Evolutionary conservation across 2,329 filamentous ascomycete species (phyloP).

Genomic region (Onygenales sp.): DNA sequence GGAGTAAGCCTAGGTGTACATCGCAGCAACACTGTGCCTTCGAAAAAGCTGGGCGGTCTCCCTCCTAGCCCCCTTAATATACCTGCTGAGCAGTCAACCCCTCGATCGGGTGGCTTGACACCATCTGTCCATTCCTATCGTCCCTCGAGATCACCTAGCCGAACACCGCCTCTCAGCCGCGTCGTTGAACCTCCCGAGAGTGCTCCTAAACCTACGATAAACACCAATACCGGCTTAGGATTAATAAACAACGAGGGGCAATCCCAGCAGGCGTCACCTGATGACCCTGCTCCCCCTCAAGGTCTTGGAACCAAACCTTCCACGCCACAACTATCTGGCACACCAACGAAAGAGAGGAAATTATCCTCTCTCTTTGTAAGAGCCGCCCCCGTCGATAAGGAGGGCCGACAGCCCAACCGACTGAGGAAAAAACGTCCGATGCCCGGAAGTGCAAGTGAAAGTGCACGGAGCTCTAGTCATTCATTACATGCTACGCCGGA

Average conservation of each 20-base stretch:
- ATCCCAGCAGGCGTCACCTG: not conserved
- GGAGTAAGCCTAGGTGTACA: constrained; percentile 45
- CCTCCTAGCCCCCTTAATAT: constrained; percentile 7
- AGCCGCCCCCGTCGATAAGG: constrained; percentile 53
- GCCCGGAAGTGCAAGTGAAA: constrained; percentile 67
- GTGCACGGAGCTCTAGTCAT: constrained; percentile 80
- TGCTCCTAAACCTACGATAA: constrained; percentile 5
- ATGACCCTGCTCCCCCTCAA: constrained; percentile 18
- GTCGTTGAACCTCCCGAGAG: constrained; percentile 9
- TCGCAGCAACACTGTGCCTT: constrained; percentile 85
- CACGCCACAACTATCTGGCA: constrained; percentile 33
- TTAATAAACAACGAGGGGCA: not conserved
- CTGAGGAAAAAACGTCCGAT: constrained; percentile 74
- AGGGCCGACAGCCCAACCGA: constrained; percentile 71
- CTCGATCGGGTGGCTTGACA: constrained; percentile 29
- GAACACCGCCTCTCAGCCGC: constrained; percentile 15
- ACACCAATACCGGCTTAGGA: not conserved
- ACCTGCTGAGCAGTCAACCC: constrained; percentile 25
- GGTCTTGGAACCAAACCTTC: constrained; percentile 38
- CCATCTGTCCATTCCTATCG: constrained; percentile 18
- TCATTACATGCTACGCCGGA: constrained; percentile 49
- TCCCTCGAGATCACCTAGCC: constrained; percentile 22
- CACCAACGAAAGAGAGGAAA: constrained; percentile 56
- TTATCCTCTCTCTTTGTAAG: constrained; percentile 59
- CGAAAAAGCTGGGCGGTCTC: constrained; percentile 54